These are phyloP conservation scores for Waltiozyma solani DNA, from an alignment of 1,139 yeast genomes.

Conservation along the genomic window DNA sequence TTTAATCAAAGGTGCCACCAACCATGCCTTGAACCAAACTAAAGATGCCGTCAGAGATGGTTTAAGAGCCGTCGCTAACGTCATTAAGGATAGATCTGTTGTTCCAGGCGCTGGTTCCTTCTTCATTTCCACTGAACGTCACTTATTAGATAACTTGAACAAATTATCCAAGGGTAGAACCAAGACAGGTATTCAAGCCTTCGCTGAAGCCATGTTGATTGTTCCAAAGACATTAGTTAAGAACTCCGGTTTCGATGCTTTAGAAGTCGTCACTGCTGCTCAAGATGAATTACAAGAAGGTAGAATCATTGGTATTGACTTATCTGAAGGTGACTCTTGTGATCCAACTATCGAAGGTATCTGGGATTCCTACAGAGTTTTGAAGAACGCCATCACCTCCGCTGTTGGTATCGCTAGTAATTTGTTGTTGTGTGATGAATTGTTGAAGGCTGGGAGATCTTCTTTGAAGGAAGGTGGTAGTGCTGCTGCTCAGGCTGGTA, in stretches of 20 bases:
- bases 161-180: conserved; percentile 72
- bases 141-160: conserved; percentile 42
- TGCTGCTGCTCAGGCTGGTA: conserved; percentile 13
- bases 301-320: conserved; percentile 81
- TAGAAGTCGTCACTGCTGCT: conserved; percentile 81
- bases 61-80: conserved; percentile 87
- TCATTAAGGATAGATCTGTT: conserved; percentile 72
- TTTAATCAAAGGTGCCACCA: conserved; percentile 87
- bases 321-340: conserved; percentile 89
- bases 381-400: conserved; percentile 85
- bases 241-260: conserved; percentile 89
- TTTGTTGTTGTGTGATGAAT: conserved; percentile 86
- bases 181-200: conserved; percentile 87
- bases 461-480: conserved; percentile 56
- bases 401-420: conserved; percentile 95
- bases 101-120: conserved; percentile 98
- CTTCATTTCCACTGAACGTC: conserved; percentile 71
- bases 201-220: conserved; percentile 82
- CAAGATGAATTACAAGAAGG: conserved; percentile 86
- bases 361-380: conserved; percentile 92
- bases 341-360: conserved; percentile 92
- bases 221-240: conserved; percentile 89
- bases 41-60: conserved; percentile 98
- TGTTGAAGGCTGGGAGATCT: conserved; percentile 91
- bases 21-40: conserved; percentile 80